Evolutionary conservation across 2,329 filamentous ascomycete species (phyloP), one percentile per base, ranked within the genome.

Genomic region (Periconia digitata): DNA sequence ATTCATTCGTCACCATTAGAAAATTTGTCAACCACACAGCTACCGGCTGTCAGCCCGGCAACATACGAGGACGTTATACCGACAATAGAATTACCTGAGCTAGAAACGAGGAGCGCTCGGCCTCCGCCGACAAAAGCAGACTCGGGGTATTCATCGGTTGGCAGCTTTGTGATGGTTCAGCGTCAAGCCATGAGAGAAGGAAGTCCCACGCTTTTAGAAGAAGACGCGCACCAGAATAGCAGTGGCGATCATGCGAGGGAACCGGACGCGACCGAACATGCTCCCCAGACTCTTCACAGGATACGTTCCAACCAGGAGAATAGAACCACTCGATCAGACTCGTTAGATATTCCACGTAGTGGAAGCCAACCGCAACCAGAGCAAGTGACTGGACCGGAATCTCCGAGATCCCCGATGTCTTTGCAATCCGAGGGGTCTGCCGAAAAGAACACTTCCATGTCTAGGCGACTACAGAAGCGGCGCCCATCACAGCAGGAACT

Each of bases 91-190:
- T 12, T 21, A 20, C 3, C 17, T 7, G 37, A 22, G 37, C 17
- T 39, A 22, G 18, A 15, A 13, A 6, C n/a, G 18, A 36, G 34
- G 34, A 13, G 18, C 15, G 15, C 18, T 32, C 61, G 60, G 29
- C 66, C 65, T 15, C 49, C 52, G 22, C 62, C 67, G 23, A 55
- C 46, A 34, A 70, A 70, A 35, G 55, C 63, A 1, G 71, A 74
- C 45, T 74, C 71, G 8, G 71, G 71, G 1, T 74, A 74, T 49
- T 73, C 69, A 3, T 72, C 71, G 42, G 61, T 62, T n/a, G 60
- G 57, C n/a, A 72, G 68, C 53, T 51, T 65, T 29, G 54, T 51
- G 12, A 35, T 47, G 10, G 37, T 24, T 13, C 34, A 52, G 22
- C 46, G 32, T 44, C 39, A 57, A 46, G 20, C 35, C 29, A 43